These are phyloP conservation scores for Trichoderma afroharzianum DNA, from an alignment of 2,329 filamentous ascomycete species.

Conservation along the genomic window DNA sequence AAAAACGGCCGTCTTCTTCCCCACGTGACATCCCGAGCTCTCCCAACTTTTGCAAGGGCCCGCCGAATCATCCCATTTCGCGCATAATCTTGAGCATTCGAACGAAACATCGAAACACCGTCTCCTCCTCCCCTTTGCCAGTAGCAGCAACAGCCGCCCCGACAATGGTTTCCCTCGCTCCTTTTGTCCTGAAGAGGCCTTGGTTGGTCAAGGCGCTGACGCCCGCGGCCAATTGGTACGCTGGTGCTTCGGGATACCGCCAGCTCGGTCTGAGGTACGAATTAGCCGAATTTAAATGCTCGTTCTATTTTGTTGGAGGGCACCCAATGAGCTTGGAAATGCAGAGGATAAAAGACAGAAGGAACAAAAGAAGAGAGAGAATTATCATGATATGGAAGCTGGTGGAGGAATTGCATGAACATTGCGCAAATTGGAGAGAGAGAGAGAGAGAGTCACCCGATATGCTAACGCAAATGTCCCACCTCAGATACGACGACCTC, in stretches of 20 bases:
- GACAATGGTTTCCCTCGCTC: conserved; percentile 50
- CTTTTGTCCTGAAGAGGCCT: conserved; percentile 76
- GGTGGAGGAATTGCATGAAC: not conserved
- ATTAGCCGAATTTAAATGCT: conserved; percentile 11
- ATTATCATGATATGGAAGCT: not conserved
- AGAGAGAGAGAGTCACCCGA: no score
- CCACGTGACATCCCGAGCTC: conserved; percentile 35
- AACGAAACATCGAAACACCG: not conserved
- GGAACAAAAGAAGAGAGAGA: not conserved
- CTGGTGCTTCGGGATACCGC: conserved; percentile 85
- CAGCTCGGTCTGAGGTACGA: conserved; percentile 83
- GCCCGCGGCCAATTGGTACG: conserved; percentile 86
- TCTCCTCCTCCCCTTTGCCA: not conserved
- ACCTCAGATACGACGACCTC: conserved; percentile 80
- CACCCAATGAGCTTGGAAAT: not conserved
- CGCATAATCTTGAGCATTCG: conserved; percentile 27
- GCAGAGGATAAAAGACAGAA: accelerated
- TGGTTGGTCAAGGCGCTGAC: conserved; percentile 74
- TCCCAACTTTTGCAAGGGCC: conserved; percentile 29
- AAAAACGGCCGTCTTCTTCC: not conserved
- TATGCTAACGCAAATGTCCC: conserved; percentile 5
- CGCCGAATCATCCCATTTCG: conserved; percentile 34
- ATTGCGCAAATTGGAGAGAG: not conserved
- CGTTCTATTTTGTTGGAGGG: not conserved
- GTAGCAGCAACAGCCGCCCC: not conserved